A percentile compares a stretch with the other conserved stretches of the same genome.
Conservation (phyloP, 2,329 filamentous ascomycete species). For the Botryotinia globosa region DNA sequence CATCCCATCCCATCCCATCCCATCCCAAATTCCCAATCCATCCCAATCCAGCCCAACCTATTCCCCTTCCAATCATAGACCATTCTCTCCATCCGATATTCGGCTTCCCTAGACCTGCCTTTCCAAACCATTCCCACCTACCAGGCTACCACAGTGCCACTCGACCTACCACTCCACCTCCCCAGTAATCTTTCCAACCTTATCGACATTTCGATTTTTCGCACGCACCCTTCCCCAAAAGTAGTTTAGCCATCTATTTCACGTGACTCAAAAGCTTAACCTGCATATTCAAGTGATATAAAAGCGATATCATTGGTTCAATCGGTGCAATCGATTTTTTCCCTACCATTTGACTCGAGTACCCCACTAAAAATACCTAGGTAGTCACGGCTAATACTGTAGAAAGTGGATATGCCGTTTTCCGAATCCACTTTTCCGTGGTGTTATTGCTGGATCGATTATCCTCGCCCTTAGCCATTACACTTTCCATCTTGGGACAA, state of each 20-base stretch:
- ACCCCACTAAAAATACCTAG: neutral
- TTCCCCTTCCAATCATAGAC: neutral
- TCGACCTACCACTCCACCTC: too few species aligned
- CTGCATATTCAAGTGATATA: neutral
- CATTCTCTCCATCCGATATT: neutral
- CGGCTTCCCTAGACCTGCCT: neutral
- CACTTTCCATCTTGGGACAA: neutral
- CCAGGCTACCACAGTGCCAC: too few species aligned
- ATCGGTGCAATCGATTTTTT: neutral
- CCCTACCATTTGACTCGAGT: neutral
- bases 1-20: neutral
- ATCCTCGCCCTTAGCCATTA: neutral
- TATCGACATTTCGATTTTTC: too few species aligned
- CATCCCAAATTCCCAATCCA: neutral
- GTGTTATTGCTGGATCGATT: neutral
- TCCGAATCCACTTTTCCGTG: neutral
- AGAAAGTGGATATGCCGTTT: neutral
- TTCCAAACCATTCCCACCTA: neutral
- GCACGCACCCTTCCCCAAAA: neutral
- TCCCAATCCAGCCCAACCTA: neutral
- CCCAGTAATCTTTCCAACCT: too few species aligned
- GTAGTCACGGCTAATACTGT: too few species aligned
- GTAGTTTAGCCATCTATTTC: fast-evolving
- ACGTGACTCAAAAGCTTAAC: neutral
- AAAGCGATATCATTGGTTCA: neutral